Evolutionary conservation across 768 basidiomycete genomes (phyloP), one percentile per base, ranked within the genome.

Genomic region (Boletus reticulatus): DNA sequence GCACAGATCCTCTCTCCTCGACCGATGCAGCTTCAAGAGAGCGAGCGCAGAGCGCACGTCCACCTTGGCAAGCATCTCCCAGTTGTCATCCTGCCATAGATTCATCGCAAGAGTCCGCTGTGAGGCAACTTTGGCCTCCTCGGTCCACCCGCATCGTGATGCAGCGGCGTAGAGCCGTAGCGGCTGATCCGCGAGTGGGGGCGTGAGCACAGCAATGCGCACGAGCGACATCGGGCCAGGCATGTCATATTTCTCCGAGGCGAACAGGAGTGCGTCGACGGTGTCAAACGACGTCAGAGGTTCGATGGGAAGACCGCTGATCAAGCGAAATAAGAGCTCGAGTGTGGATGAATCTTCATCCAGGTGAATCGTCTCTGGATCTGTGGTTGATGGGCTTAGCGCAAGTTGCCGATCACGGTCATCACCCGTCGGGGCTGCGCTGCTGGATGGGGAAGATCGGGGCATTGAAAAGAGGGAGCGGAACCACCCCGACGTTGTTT

Each of bases 211-310:
- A n/a, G 82, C 75, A 34, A 83, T 78, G 38, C 83, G 83, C 48
- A 86, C 68, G 59, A 86, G 78, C 7, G 83, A 84, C 55, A 76
- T 72, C 2, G 85, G 83, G 0, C 85, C 86, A 0, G 81, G 78
- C 82, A 85, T 87, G 36, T 87, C 85, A 65, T 87, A 88, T 62
- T 85, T 86, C 63, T 88, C 84, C 0, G 84, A 80, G 0, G 84
- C 83, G 51, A 78, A 83, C 13, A 87, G 70, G n/a, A 88, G 62
- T 4, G 76, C 67, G 52, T 88, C 85, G 50, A 87, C 69, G 32
- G 69, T 56, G 59, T 85, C 84, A 64, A 80, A 82, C 1, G 80
- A 79, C 37, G 73, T 71, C 24, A 84, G 69, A 4, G 70, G 66
- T 14, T 77, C 72, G 16, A 87, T 75, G 0, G 82, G 73, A 12